phyloP scores from a whole-genome alignment of 805 yeast genomes.

The Wickerhamiella azymoides region DNA sequence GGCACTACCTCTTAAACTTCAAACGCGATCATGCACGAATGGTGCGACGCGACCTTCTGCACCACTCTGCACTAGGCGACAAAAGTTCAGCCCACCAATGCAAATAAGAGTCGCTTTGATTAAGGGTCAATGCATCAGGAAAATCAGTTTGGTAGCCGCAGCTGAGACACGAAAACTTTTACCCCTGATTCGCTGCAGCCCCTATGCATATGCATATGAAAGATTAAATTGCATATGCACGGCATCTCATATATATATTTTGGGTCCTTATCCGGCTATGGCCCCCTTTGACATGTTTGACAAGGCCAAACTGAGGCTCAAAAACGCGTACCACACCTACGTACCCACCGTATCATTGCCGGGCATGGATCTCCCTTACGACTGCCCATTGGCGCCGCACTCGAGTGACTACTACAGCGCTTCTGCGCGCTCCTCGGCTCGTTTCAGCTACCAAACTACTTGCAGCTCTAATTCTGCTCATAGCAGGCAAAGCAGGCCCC shows the following conservation, averaged over 20 bases:
- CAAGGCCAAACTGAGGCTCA: slow-evolving; percentile 4
- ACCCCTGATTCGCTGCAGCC: too few species aligned
- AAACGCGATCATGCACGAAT: too few species aligned
- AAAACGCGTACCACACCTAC: slow-evolving; percentile 1
- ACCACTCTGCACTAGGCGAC: too few species aligned
- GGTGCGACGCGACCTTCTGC: too few species aligned
- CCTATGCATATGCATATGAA: neutral
- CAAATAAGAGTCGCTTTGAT: too few species aligned
- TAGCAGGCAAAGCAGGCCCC: neutral
- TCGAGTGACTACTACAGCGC: neutral
- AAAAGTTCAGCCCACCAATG: too few species aligned
- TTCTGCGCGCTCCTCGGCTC: neutral
- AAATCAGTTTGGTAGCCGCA: too few species aligned
- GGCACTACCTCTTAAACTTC: too few species aligned
- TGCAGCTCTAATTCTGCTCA: neutral
- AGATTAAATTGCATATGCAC: neutral
- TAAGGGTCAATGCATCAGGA: too few species aligned
- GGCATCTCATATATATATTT: neutral
- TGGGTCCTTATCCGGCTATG: neutral
- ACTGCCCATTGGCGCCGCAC: neutral
- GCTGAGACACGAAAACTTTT: too few species aligned
- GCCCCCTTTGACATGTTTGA: neutral
- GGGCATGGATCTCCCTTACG: neutral
- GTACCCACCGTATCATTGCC: slow-evolving; percentile 2
- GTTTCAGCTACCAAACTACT: slow-evolving; percentile 4